Base-by-base conservation (phyloP, 345 rosid species). In the Eucalyptus paniculata region DNA sequence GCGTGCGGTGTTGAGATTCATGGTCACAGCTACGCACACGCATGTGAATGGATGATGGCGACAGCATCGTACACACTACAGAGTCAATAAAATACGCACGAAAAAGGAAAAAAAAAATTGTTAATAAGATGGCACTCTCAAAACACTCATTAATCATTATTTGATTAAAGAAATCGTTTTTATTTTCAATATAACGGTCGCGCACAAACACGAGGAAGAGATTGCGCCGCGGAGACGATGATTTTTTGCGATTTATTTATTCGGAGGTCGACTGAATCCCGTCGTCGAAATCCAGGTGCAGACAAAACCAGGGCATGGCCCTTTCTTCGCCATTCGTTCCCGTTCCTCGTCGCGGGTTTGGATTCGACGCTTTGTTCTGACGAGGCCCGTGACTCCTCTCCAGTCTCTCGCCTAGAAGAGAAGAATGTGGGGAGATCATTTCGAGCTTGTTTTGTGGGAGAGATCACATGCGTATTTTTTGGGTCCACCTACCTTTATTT, bases 201-300 rank as follows among this genome's bases (percentile, higher is more conserved):
- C 21, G 40, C 77, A 12, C 18, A 7, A 37, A 37, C 26, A 34
- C 7, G 45, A 72, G 40, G 40, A 15, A 62, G 34, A 62, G 8
- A 62, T 62, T 5, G 69, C 69, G 69, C 69, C 69, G 69, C 69
- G 69, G 69, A 13, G n/a, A 8, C 12, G 40, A 67, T 67, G 34
- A 16, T 32, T 32, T 67, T 32, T 3, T 1, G n/a, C n/a, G 12
- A 69, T 5, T 72, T 37, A 11, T 37, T 72, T 65, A n/a, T 30
- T 34, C 26, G 0, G 1, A 19, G 0, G 45, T 11, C 7, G 83
- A 12, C 83, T 40, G 1, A 77, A 11, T 26, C 28, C 16, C 85
- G 47, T 21, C 30, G 85, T 40, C 24, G 30, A 26, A 40, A 11
- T 77, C 47, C 47, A 40, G 26, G 42, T 77, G 28, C 85, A 21